phyloP scores from a whole-genome alignment of 805 yeast genomes.

The Yarrowia hollandica region DNA sequence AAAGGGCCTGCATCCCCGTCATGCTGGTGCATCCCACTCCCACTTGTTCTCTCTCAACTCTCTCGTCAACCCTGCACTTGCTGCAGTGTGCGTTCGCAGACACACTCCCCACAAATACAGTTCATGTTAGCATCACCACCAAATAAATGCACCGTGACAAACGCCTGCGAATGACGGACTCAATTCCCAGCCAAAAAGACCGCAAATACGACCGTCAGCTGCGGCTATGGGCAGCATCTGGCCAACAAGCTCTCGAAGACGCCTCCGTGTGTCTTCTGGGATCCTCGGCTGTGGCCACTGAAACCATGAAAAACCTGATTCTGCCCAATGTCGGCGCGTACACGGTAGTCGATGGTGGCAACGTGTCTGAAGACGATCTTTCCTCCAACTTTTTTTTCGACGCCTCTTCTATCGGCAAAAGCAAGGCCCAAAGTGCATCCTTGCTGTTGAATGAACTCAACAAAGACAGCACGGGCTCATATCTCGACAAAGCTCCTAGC shows the following conservation, averaged over 20 bases:
- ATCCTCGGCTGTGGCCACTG: constrained; percentile 57
- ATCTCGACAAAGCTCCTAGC: background rate
- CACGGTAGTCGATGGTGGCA: constrained; percentile 54
- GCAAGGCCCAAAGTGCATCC: constrained; percentile 46
- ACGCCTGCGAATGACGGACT: constrained; percentile 25
- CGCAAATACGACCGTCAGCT: constrained; percentile 80
- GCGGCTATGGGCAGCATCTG: constrained; percentile 79
- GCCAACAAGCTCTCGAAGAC: constrained; percentile 61
- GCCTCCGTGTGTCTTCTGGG: constrained; percentile 64
- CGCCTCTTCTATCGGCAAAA: constrained; percentile 47
- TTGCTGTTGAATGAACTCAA: constrained; percentile 57
- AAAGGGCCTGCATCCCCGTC: too few relatives aligned
- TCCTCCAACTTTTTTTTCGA: constrained; percentile 63
- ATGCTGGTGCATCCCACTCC: too few relatives aligned
- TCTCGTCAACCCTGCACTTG: too few relatives aligned
- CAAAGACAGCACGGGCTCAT: constrained; percentile 52
- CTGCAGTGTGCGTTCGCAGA: background rate
- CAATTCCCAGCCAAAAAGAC: constrained; percentile 33
- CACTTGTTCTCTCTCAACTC: too few relatives aligned
- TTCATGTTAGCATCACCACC: constrained; percentile 17
- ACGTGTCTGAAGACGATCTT: constrained; percentile 49
- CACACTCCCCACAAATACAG: constrained; percentile 20
- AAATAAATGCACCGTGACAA: constrained; percentile 26
- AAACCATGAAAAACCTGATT: constrained; percentile 72
- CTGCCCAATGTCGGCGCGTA: constrained; percentile 70